A percentile compares a stretch with the other conserved stretches of the same genome.
Evolutionary conservation across 306 rosid genomes (phyloP).

Genomic region (Ammopiptanthus mongolicus): DNA sequence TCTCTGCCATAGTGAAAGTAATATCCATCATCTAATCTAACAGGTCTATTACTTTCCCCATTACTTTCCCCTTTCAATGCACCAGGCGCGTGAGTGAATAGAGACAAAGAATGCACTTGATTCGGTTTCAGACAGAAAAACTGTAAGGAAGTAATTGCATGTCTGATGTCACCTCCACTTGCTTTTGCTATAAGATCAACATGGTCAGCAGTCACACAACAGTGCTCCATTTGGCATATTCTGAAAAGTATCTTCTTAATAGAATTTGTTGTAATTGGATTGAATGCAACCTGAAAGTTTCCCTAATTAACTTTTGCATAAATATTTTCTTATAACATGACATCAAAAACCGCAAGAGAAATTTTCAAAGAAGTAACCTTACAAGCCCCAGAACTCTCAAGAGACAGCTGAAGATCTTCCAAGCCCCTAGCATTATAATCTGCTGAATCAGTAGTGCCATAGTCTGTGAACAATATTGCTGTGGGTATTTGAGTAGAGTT

Average conservation of each 20-base stretch:
- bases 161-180: slow-evolving; percentile 95
- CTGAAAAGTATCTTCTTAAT: slow-evolving; percentile 60
- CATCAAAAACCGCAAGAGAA: slow-evolving; percentile 3
- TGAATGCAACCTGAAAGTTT: slow-evolving; percentile 73
- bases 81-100: not conserved
- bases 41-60: slow-evolving; percentile 30
- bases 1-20: slow-evolving; percentile 75
- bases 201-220: slow-evolving; percentile 52
- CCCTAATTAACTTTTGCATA: slow-evolving; percentile 18
- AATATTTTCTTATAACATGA: slow-evolving; percentile 16
- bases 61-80: slow-evolving; percentile 31
- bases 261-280: slow-evolving; percentile 76
- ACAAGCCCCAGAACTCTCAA: slow-evolving; percentile 90
- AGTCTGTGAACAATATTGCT: slow-evolving; percentile 69
- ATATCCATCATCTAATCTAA: slow-evolving; percentile 32
- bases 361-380: slow-evolving; percentile 75
- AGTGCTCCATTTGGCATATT: slow-evolving; percentile 70
- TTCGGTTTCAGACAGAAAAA: slow-evolving; percentile 66
- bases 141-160: slow-evolving; percentile 86
- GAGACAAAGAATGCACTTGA: slow-evolving; percentile 43
- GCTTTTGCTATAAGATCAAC: slow-evolving; percentile 77
- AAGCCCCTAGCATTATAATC: slow-evolving; percentile 47
- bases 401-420: slow-evolving; percentile 62
- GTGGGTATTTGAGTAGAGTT: slow-evolving; percentile 70
- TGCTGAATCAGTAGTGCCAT: slow-evolving; percentile 60